A percentile compares a stretch with the other conserved stretches of the same genome.
Evolutionary conservation across 2,329 filamentous ascomycete species (phyloP).

Genomic region (Clarireedia paspali): DNA sequence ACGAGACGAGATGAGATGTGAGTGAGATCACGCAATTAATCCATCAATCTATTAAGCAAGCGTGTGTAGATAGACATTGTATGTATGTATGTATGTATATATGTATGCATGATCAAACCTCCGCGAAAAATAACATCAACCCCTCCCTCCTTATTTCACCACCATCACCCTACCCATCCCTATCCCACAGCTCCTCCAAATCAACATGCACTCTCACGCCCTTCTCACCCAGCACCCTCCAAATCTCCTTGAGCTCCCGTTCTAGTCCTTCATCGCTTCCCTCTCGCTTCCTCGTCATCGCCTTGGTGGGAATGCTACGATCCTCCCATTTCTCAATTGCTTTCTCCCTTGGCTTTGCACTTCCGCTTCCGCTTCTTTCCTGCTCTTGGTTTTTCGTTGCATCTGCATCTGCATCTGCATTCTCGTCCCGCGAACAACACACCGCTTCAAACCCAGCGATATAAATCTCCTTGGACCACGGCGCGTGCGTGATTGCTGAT

Average conservation of each 20-base stretch:
- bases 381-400: conserved; percentile 22
- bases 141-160: background rate
- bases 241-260: conserved; percentile 37
- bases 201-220: conserved; percentile 51
- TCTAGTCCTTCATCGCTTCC: conserved; percentile 29
- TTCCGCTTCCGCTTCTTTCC: conserved; percentile 28
- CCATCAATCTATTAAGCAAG: no score
- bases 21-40: no score
- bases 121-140: no score
- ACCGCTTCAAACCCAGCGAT: conserved; percentile 47
- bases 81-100: no score
- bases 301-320: no score
- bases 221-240: conserved; percentile 51
- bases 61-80: no score
- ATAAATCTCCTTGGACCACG: conserved; percentile 55
- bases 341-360: conserved; percentile 15
- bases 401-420: background rate
- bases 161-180: background rate
- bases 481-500: conserved; percentile 46
- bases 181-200: conserved; percentile 34
- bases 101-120: no score
- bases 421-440: background rate
- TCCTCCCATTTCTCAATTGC: conserved; percentile 19
- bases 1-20: no score
- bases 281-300: conserved; percentile 2